A percentile compares a stretch with the other conserved stretches of the same genome.
phyloP scores from a whole-genome alignment of 805 yeast species.

The Schwanniomyces sp. region DNA sequence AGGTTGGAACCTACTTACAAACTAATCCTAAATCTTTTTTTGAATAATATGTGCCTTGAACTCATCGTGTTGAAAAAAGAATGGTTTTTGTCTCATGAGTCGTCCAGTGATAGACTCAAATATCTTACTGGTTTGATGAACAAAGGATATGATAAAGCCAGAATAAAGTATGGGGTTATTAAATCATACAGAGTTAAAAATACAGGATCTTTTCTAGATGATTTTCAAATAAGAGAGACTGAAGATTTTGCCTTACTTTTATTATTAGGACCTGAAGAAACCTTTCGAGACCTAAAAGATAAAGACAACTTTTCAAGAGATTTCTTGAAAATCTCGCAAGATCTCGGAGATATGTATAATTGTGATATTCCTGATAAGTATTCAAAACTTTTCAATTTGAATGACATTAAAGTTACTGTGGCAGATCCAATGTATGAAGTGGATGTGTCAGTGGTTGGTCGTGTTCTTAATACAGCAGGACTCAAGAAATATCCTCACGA shows the following conservation, averaged over 20 bases:
- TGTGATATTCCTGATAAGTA: slow-evolving; percentile 27
- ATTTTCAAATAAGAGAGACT: slow-evolving; percentile 21
- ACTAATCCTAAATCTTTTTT: too few species aligned
- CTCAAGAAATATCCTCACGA: slow-evolving; percentile 1
- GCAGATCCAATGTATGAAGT: slow-evolving; percentile 17
- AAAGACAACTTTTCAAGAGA: slow-evolving; percentile 21
- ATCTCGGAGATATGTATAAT: slow-evolving; percentile 16
- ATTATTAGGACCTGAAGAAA: slow-evolving; percentile 23
- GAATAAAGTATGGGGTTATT: slow-evolving; percentile 43
- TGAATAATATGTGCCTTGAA: slow-evolving; percentile 18
- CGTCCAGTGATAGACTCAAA: slow-evolving; percentile 3
- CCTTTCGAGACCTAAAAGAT: slow-evolving; percentile 20
- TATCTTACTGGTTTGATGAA: slow-evolving; percentile 38
- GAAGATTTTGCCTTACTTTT: slow-evolving; percentile 20
- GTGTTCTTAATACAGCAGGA: slow-evolving; percentile 29
- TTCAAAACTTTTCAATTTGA: slow-evolving; percentile 15
- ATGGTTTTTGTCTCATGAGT: slow-evolving; percentile 16
- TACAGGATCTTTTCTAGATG: slow-evolving; percentile 16
- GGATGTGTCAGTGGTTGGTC: slow-evolving; percentile 11
- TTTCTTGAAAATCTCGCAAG: slow-evolving; percentile 17
- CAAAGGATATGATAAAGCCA: slow-evolving; percentile 49
- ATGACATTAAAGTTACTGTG: slow-evolving; percentile 13
- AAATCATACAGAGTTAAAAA: slow-evolving; percentile 40
- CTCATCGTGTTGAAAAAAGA: slow-evolving; percentile 18
- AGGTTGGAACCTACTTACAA: too few species aligned